Conservation (phyloP, 2,329 filamentous ascomycete species). For the Pseudogymnoascus pannorum region DNA sequence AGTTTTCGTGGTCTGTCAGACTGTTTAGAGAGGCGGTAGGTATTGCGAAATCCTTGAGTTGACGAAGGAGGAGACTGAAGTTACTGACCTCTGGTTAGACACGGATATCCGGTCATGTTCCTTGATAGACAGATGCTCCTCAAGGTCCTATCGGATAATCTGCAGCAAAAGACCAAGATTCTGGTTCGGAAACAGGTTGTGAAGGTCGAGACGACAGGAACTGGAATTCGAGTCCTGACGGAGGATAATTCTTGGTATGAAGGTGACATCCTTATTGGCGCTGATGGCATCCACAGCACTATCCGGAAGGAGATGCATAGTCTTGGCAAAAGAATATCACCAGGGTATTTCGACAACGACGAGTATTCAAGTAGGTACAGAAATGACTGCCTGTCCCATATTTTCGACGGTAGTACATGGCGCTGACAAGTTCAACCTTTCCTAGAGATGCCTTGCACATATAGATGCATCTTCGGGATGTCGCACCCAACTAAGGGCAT, state of each 20-base stretch:
- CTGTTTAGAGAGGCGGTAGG: no score
- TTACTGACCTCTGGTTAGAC: no score
- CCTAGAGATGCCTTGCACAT: no score
- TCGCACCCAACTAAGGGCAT: no score
- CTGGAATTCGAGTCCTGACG: constrained; percentile 28
- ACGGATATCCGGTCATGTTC: constrained; percentile 30
- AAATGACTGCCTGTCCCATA: no score
- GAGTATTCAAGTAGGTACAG: constrained; percentile 15
- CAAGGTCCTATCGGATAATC: constrained; percentile 28
- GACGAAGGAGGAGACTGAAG: no score
- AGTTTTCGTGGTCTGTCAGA: no score
- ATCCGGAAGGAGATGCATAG: constrained; percentile 30
- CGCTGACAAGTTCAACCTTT: no score
- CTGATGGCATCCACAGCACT: constrained; percentile 36
- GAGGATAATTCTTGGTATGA: constrained; percentile 25
- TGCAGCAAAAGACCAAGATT: constrained; percentile 31
- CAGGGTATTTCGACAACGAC: constrained; percentile 20
- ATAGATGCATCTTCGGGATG: no score
- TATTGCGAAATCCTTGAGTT: no score
- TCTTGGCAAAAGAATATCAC: constrained; percentile 19
- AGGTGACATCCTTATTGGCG: constrained; percentile 33
- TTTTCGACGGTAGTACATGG: no score
- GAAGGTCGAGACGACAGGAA: constrained; percentile 20
- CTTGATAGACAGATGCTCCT: constrained; percentile 33
- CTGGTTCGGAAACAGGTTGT: constrained; percentile 25